phyloP scores from a whole-genome alignment of 2,329 filamentous ascomycete species.

The Aspergillus sp. region DNA sequence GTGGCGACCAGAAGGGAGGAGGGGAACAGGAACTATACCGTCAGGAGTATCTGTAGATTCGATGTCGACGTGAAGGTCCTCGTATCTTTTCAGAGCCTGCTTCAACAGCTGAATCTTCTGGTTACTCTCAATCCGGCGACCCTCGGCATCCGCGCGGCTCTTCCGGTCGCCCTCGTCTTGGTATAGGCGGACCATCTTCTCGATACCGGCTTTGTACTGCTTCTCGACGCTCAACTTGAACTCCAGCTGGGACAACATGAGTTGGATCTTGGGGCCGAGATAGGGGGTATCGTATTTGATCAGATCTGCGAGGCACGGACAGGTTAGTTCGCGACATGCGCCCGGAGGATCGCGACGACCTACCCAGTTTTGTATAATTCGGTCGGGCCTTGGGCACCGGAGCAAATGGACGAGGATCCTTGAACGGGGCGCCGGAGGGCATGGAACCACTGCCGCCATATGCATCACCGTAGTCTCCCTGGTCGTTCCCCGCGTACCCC shows the following conservation, averaged over 20 bases:
- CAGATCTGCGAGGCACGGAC: conserved; percentile 61
- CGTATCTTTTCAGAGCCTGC: conserved; percentile 93
- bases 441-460: conserved; percentile 68
- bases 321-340: conserved; percentile 1
- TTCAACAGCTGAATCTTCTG: conserved; percentile 96
- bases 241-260: conserved; percentile 97
- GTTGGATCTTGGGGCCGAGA: conserved; percentile 93
- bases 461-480: conserved; percentile 63
- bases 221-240: conserved; percentile 99
- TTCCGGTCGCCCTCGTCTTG: conserved; percentile 96
- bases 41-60: conserved; percentile 74
- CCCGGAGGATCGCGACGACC: conserved; percentile 26
- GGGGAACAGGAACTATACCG: conserved; percentile 55
- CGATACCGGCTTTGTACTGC: conserved; percentile 97
- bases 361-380: conserved; percentile 96
- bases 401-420: conserved; percentile 66
- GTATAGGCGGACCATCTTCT: conserved; percentile 98
- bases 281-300: conserved; percentile 98
- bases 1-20: not conserved
- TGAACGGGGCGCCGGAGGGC: conserved; percentile 77
- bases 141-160: conserved; percentile 89
- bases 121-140: conserved; percentile 86
- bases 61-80: conserved; percentile 93
- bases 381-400: conserved; percentile 71
- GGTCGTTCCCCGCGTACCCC: conserved; percentile 52